Evolutionary conservation across 1,139 yeast species (phyloP), one percentile per base, ranked within the genome.

Genomic region (Trichomonascaceae sp.): DNA sequence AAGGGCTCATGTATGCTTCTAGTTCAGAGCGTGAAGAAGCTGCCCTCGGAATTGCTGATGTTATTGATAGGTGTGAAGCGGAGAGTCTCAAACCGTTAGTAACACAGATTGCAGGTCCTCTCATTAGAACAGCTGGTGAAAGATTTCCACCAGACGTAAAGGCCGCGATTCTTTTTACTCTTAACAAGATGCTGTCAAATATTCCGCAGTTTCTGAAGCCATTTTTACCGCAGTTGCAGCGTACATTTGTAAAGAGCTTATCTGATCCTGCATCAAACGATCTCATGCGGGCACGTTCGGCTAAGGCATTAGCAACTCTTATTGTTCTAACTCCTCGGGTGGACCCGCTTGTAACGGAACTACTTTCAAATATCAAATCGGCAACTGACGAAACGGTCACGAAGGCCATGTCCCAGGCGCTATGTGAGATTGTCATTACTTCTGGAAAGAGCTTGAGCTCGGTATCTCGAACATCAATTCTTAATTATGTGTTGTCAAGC

Each of bases 51-150:
- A 88, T 95, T 67, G 95, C 96, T 9, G 95, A 86, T 65, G 75
- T 93, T 58, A 87, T 91, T 55, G 87, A 85, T 52, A 84, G 90
- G 66, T 88, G 98, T 0, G 95, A 96, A 39, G 83, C 95, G 5
- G 82, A 80, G 36, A 80, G 80, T 62, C 80, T 95, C 71, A 87
- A 84, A 69, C 89, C 96, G 44, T 87, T 85, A 70, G 96, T 95
- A 24, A 93, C 99, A 10, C 84, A 84, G 46, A 88, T 95, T 61
- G 91, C 97, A 41, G 99, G 99, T 73, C 99, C 99, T 49, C 79
- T 95, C 68, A 95, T 95, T 73, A 89, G 99, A 78, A 96, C 91
- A 55, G 88, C 93, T 68, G 99, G 99, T 65, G 99, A 95, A 72
- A 84, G 96, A 70, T 93, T 88, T 61, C 81, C 85, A 36, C 80